Base-by-base conservation (phyloP, 495 filamentous ascomycete genomes). In the Neurospora tetraspora region DNA sequence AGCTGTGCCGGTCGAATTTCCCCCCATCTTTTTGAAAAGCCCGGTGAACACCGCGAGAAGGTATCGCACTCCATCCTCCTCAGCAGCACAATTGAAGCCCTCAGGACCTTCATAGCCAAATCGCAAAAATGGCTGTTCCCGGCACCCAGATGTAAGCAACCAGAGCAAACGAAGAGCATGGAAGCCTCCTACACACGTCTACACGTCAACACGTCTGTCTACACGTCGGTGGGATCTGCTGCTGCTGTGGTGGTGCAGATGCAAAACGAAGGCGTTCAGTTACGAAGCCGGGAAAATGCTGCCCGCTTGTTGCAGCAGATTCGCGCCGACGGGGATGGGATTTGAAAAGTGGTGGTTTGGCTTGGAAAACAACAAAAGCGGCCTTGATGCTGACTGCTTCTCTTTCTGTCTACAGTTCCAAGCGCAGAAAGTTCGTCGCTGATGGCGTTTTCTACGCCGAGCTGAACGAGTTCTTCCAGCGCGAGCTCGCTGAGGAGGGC, bases 381-480 rank as follows among this genome's bases (percentile, higher is more conserved):
- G 53, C 18, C 43, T 39, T 69, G 40, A 70, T 72, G 70, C 77
- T 79, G 77, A 78, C 76, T 20, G 10, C 36, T 45, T 71, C 68
- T 73, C 42, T 70, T 71, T 65, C 53, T 65, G 39, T 72, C 59
- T 76, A 77, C 77, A 93, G 91, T 85, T 98, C 95, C 82, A 99
- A 99, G 92, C 91, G 94, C 83, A 91, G 96, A 87, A 99, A 99
- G 92, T 99, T 99, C 90, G 94, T 98, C 85, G 96, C 96, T 81
- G 96, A 98, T 85, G 96, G 96, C 88, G 96, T 98, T 83, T 99
- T 98, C 92, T 99, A 98, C 85, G 96, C 96, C 87, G 96, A 99
- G 87, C 87, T 98, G 85, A 99, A 98, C 91, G 96, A 99, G 88
- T 99, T 99, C 92, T 99, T 99, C 94, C 96, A 98, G 89, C 95